Percentiles rank a stretch among this genome's conserved stretches.
Evolutionary conservation across 1,139 yeast genomes (phyloP).

Genomic region (Yamadazyma blattariae): DNA sequence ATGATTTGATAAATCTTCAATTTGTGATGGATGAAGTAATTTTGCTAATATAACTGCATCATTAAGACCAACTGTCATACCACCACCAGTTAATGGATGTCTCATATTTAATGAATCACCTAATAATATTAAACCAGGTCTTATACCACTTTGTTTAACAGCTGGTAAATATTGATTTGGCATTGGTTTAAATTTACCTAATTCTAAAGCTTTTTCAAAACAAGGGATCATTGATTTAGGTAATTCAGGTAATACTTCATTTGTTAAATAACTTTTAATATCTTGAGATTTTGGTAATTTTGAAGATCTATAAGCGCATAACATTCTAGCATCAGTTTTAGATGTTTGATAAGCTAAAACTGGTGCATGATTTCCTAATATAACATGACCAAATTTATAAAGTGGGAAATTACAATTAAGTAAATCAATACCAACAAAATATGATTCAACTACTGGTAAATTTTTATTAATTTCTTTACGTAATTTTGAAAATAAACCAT

Average conservation of each 20-base stretch:
- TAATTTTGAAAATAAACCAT: conserved; percentile 93
- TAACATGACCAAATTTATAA: conserved; percentile 82
- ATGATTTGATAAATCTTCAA: conserved; percentile 60
- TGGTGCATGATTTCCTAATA: conserved; percentile 85
- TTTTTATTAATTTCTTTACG: conserved; percentile 65
- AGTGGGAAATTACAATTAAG: conserved; percentile 70
- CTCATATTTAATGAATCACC: conserved; percentile 98
- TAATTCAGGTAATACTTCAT: conserved; percentile 62
- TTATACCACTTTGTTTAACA: conserved; percentile 50
- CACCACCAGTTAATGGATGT: conserved; percentile 98
- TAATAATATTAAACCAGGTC: conserved; percentile 75
- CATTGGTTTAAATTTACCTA: conserved; percentile 72
- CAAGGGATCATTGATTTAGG: conserved; percentile 68
- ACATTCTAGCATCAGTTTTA: conserved; percentile 76
- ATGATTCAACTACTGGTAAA: conserved; percentile 69
- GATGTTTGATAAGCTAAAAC: conserved; percentile 85
- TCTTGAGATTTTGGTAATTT: conserved; percentile 73
- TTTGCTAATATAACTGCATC: conserved; percentile 73
- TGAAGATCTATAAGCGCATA: conserved; percentile 80
- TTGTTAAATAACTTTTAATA: conserved; percentile 56
- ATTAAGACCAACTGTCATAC: conserved; percentile 95
- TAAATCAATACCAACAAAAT: conserved; percentile 82
- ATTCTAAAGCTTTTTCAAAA: conserved; percentile 45
- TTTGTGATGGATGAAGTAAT: conserved; percentile 53
- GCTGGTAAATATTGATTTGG: conserved; percentile 94